Conservation (phyloP, 1,139 yeast genomes). For the Protomyces arabidopsidicola region DNA sequence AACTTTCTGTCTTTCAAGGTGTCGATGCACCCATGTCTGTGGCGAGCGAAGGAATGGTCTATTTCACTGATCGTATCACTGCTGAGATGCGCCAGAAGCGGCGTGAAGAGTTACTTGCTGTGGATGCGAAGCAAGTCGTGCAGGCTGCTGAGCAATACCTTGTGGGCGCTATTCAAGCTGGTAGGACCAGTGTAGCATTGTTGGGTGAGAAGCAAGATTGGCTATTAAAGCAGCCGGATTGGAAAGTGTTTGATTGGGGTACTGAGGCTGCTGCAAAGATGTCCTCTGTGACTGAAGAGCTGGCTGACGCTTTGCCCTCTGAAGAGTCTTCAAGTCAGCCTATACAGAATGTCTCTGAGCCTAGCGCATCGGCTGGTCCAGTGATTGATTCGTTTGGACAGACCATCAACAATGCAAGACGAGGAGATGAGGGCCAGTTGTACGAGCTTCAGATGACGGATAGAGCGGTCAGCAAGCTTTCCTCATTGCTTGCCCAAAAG, state of each 20-base stretch:
- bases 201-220: constrained; percentile 32
- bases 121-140: constrained; percentile 56
- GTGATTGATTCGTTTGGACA: constrained; percentile 5
- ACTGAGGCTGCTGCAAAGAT: constrained; percentile 8
- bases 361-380: not conserved
- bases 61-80: constrained; percentile 64
- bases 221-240: constrained; percentile 25
- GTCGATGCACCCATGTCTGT: constrained; percentile 87
- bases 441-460: constrained; percentile 2
- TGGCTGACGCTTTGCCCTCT: not conserved
- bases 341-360: not conserved
- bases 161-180: constrained; percentile 34
- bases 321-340: not conserved
- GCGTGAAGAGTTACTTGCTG: constrained; percentile 66
- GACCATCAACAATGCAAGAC: constrained; percentile 1
- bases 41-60: constrained; percentile 65
- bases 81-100: constrained; percentile 72
- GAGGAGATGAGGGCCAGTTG: constrained; percentile 6
- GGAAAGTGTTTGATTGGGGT: constrained; percentile 30
- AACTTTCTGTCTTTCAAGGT: constrained; percentile 81
- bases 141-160: constrained; percentile 63
- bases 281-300: not conserved
- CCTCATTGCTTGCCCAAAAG: not conserved
- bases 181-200: constrained; percentile 30
- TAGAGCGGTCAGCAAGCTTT: constrained; percentile 8